Percentiles rank a stretch among this genome's conserved stretches.
These are phyloP conservation scores for Paulownia fortunei DNA, from an alignment of 257 asterid genomes.

Conservation along the genomic window DNA sequence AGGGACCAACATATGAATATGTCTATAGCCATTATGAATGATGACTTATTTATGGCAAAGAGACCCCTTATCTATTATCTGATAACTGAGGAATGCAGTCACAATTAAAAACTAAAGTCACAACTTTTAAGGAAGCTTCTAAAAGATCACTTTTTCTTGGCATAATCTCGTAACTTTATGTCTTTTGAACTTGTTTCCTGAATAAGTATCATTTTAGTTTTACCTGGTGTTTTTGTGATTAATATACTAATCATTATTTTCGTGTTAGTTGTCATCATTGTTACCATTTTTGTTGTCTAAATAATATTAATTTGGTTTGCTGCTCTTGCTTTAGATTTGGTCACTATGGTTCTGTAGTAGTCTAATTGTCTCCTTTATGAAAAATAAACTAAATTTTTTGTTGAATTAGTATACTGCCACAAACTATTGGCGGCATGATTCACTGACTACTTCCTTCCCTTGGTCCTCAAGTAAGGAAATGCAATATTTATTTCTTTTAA, in stretches of 20 bases:
- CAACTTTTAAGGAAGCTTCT: background rate
- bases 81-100: background rate
- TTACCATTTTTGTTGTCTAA: background rate
- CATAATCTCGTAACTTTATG: background rate
- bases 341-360: slow-evolving; percentile 8
- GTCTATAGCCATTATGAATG: background rate
- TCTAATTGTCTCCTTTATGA: background rate
- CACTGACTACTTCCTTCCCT: background rate
- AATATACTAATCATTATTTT: background rate
- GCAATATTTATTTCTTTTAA: background rate
- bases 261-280: background rate
- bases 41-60: background rate
- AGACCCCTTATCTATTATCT: background rate
- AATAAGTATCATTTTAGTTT: background rate
- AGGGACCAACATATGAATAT: background rate
- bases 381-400: background rate
- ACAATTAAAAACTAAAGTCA: background rate
- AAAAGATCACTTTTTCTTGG: background rate
- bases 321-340: background rate
- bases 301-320: background rate
- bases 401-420: slow-evolving; percentile 6
- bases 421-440: background rate
- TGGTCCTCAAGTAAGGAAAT: too few relatives aligned
- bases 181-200: slow-evolving; percentile 1
- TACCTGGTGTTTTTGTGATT: background rate